These are phyloP conservation scores for Tetracentron sinense DNA, from an alignment of 164 flowering plant genomes.

Conservation along the genomic window DNA sequence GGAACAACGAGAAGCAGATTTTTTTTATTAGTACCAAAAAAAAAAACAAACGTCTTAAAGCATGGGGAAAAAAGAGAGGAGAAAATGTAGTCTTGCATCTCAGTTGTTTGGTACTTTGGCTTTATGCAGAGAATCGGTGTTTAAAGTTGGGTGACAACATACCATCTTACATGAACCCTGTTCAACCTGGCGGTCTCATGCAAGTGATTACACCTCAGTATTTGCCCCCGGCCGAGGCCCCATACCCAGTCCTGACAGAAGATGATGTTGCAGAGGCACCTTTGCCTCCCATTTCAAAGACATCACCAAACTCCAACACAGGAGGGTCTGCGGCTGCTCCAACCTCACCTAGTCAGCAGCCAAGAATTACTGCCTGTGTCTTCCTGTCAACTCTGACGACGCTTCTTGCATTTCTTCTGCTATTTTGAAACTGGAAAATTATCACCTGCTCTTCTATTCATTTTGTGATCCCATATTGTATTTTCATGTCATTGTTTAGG, in stretches of 20 bases:
- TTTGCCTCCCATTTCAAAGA: slow-evolving; percentile 41
- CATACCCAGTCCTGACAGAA: slow-evolving; percentile 49
- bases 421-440: slow-evolving; percentile 27
- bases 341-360: slow-evolving; percentile 31
- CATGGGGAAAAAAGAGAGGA: no score
- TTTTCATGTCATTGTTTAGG: no score
- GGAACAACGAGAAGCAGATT: not conserved
- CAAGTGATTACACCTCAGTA: not conserved
- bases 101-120: not conserved
- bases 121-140: slow-evolving; percentile 27
- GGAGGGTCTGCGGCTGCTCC: slow-evolving; percentile 22
- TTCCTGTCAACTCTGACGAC: slow-evolving; percentile 25
- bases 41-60: no score
- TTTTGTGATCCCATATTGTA: no score
- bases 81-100: no score
- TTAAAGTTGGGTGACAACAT: slow-evolving; percentile 15
- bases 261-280: slow-evolving; percentile 66
- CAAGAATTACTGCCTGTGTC: slow-evolving; percentile 19
- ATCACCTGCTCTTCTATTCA: no score
- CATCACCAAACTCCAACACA: slow-evolving; percentile 15
- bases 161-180: slow-evolving; percentile 48
- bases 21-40: no score
- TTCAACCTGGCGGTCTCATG: slow-evolving; percentile 40
- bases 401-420: slow-evolving; percentile 28
- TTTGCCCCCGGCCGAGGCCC: slow-evolving; percentile 70